A percentile compares a stretch with the other conserved stretches of the same genome.
These are phyloP conservation scores for Persicaria maculosa DNA, from an alignment of 148 eudicot species.

Conservation along the genomic window DNA sequence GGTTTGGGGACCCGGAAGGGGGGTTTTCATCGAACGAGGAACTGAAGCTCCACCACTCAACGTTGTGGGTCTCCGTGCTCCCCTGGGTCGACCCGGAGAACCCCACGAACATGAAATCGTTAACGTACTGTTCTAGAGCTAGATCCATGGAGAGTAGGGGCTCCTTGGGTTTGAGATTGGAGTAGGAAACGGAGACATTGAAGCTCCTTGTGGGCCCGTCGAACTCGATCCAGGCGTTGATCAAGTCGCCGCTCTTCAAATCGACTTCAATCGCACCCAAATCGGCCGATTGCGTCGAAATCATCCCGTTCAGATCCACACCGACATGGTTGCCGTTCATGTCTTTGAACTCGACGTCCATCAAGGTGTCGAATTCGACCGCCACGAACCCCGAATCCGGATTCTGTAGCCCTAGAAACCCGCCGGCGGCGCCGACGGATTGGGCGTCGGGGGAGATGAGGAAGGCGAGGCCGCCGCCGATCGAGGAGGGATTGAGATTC, in stretches of 20 bases:
- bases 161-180: slow-evolving; percentile 35
- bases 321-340: slow-evolving; percentile 80
- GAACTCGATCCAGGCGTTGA: slow-evolving; percentile 80
- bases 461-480: slow-evolving; percentile 72
- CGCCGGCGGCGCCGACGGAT: slow-evolving; percentile 64
- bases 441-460: slow-evolving; percentile 55
- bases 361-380: slow-evolving; percentile 62
- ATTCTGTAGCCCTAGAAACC: slow-evolving; percentile 72
- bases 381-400: slow-evolving; percentile 55
- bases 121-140: slow-evolving; percentile 46
- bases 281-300: slow-evolving; percentile 46
- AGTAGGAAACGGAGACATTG: slow-evolving; percentile 47
- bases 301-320: slow-evolving; percentile 52
- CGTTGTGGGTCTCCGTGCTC: slow-evolving; percentile 64
- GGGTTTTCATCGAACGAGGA: slow-evolving; percentile 39
- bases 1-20: not conserved
- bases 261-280: slow-evolving; percentile 29
- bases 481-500: slow-evolving; percentile 46
- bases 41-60: slow-evolving; percentile 57
- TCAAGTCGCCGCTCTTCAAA: slow-evolving; percentile 53
- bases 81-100: slow-evolving; percentile 91
- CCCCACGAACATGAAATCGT: slow-evolving; percentile 62
- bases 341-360: slow-evolving; percentile 53
- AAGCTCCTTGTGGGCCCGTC: slow-evolving; percentile 28
- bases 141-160: slow-evolving; percentile 45